Percentiles rank a stretch among this genome's conserved stretches.
Evolutionary conservation across 768 basidiomycete genomes (phyloP).

Genomic region (Sistotremastrum suecicum): DNA sequence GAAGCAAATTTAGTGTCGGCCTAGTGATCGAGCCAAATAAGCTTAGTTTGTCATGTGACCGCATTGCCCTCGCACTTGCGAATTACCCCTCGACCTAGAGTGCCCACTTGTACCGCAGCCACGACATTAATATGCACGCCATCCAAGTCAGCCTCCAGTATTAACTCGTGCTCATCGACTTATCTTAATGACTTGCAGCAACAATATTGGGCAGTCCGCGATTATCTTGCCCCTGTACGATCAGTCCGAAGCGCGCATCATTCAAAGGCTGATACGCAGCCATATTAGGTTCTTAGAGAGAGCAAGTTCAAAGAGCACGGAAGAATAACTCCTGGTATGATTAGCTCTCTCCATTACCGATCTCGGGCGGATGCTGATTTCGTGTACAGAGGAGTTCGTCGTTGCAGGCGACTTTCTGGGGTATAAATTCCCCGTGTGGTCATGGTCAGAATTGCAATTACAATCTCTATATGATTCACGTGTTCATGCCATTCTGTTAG

Average conservation of each 20-base stretch:
- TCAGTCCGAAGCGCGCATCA: constrained; percentile 7
- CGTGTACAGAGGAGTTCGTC: constrained; percentile 81
- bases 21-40: too few species aligned
- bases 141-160: constrained; percentile 25
- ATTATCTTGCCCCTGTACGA: constrained; percentile 82
- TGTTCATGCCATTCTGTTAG: constrained; percentile 24
- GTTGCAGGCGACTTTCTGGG: constrained; percentile 94
- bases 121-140: constrained; percentile 25
- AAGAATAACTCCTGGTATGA: constrained; percentile 80
- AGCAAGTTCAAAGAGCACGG: constrained; percentile 99
- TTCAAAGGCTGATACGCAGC: constrained; percentile 15
- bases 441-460: constrained; percentile 46
- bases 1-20: too few species aligned
- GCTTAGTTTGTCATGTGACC: too few species aligned
- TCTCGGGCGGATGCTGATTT: not conserved
- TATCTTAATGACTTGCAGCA: constrained; percentile 33
- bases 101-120: too few species aligned
- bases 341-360: not conserved
- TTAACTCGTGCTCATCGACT: constrained; percentile 7
- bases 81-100: too few species aligned
- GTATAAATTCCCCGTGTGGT: constrained; percentile 98
- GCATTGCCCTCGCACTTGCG: too few species aligned
- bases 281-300: constrained; percentile 75
- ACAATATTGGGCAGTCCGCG: constrained; percentile 87
- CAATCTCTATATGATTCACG: not conserved